Conservation (phyloP, 2,329 filamentous ascomycete genomes). For the Phoma herbarum region DNA sequence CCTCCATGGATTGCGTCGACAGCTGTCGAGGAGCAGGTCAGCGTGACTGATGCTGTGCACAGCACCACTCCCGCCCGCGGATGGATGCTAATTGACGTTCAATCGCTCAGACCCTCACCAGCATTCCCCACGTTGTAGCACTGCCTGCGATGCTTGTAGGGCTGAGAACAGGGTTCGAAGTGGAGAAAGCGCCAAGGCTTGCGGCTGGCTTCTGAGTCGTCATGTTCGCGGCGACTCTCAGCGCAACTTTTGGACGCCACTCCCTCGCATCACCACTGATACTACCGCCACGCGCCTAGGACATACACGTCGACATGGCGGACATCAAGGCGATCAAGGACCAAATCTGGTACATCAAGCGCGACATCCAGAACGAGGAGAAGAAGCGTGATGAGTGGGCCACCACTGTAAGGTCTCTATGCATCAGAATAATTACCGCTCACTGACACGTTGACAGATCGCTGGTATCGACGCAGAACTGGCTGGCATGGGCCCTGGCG, state of each 20-base stretch:
- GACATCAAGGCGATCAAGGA: slow-evolving; percentile 41
- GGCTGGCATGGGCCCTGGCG: slow-evolving; percentile 68
- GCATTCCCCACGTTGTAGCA: slow-evolving; percentile 9
- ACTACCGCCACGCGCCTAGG: neutral
- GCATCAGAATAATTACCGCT: neutral
- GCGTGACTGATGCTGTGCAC: slow-evolving; percentile 6
- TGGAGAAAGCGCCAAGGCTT: slow-evolving; percentile 25
- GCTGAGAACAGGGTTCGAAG: slow-evolving; percentile 26
- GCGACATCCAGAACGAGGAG: slow-evolving; percentile 35
- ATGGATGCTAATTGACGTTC: neutral
- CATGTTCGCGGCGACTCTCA: slow-evolving; percentile 23
- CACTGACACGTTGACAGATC: slow-evolving; percentile 8
- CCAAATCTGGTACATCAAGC: slow-evolving; percentile 38
- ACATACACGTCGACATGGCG: slow-evolving; percentile 26
- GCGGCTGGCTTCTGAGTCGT: slow-evolving; percentile 23
- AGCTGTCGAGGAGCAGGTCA: slow-evolving; percentile 1
- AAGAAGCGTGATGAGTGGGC: slow-evolving; percentile 32
- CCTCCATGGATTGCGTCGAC: neutral
- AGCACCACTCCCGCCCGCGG: neutral
- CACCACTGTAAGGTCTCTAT: slow-evolving; percentile 17
- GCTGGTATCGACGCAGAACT: slow-evolving; percentile 16
- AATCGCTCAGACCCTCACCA: slow-evolving; percentile 1
- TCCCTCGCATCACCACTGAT: slow-evolving; percentile 1
- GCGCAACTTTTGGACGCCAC: slow-evolving; percentile 7
- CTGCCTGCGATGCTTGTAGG: slow-evolving; percentile 18